Percentiles rank a stretch among this genome's conserved stretches.
phyloP scores from a whole-genome alignment of 2,329 filamentous ascomycete genomes.

The Colletotrichum spaethianum region DNA sequence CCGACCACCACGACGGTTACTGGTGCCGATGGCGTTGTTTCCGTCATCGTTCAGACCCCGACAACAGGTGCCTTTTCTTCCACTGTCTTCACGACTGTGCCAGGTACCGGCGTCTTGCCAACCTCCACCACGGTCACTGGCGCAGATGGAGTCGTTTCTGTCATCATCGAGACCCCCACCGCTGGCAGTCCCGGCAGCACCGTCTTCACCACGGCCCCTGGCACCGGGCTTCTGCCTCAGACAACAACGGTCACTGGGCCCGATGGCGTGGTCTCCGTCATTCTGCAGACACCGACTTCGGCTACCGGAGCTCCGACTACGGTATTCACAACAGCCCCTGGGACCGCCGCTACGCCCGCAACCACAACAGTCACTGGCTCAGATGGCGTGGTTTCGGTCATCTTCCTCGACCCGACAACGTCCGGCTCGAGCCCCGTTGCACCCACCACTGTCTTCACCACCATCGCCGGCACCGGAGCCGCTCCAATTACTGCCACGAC shows the following conservation, averaged over 20 bases:
- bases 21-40: slow-evolving; percentile 15
- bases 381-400: slow-evolving; percentile 5
- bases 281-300: neutral
- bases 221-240: neutral
- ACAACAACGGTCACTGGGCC: neutral
- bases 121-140: neutral
- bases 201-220: neutral
- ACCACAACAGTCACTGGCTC: neutral
- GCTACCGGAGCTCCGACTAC: neutral
- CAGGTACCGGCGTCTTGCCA: slow-evolving; percentile 1
- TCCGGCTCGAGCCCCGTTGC: neutral
- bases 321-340: neutral
- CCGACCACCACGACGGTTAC: slow-evolving; percentile 1
- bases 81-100: slow-evolving; percentile 8
- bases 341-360: neutral
- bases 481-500: neutral
- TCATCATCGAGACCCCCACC: neutral
- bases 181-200: neutral
- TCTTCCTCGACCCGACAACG: slow-evolving; percentile 10
- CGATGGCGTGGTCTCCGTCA: neutral
- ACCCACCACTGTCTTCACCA: slow-evolving; percentile 19
- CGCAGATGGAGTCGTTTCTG: slow-evolving; percentile 5
- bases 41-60: slow-evolving; percentile 14
- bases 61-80: neutral
- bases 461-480: slow-evolving; percentile 14